Evolutionary conservation across 202 grass and related monocot genomes (phyloP).

Genomic region (Bolboschoenoplectus hybrid): DNA sequence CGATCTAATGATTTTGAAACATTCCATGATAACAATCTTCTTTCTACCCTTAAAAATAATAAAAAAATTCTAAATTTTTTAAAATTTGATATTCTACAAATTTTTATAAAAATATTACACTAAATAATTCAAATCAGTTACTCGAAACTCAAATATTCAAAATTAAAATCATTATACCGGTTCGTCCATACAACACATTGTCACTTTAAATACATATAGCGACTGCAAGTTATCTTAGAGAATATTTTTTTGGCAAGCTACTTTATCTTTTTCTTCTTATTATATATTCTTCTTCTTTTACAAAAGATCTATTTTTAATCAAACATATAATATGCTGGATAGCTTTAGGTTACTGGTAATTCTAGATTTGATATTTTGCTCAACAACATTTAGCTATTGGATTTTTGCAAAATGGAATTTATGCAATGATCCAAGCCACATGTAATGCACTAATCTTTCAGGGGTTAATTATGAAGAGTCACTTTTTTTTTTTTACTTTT

Average conservation of each 20-base stretch:
- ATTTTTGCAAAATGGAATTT: background rate
- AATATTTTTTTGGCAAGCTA: background rate
- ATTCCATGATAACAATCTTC: too few species aligned
- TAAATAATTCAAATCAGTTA: background rate
- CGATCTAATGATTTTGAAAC: too few species aligned
- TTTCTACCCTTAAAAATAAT: too few species aligned
- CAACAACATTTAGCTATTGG: background rate
- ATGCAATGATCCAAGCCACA: background rate
- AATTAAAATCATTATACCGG: background rate
- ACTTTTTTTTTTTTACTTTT: too few species aligned
- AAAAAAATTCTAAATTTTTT: too few species aligned
- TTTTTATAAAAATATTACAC: too few species aligned
- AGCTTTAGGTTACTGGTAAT: background rate
- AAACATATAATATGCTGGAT: constrained; percentile 1
- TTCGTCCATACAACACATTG: background rate
- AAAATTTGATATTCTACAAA: too few species aligned
- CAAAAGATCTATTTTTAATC: background rate
- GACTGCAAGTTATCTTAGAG: background rate
- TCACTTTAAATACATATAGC: background rate
- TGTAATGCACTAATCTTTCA: background rate
- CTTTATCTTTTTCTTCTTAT: background rate
- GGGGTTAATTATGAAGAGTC: too few species aligned
- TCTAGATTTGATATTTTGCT: background rate
- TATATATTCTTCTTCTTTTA: background rate
- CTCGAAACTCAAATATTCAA: background rate